Evolutionary conservation across 2,329 filamentous ascomycete species (phyloP).

Genomic region (Alternaria sp.): DNA sequence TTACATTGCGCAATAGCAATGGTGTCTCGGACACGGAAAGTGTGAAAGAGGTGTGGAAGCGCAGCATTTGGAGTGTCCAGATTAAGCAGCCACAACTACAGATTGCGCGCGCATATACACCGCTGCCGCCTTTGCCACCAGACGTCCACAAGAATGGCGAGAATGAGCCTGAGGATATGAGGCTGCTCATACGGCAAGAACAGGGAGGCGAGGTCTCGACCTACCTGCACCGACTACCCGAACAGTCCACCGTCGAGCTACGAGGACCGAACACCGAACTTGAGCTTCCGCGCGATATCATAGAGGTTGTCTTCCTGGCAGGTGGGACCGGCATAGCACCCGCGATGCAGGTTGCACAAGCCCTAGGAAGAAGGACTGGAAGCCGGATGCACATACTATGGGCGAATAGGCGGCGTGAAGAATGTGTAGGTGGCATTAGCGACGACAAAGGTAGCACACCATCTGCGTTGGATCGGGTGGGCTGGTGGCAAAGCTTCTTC

Average conservation of each 20-base stretch:
- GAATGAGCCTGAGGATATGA: conserved; percentile 55
- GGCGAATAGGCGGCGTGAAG: conserved; percentile 73
- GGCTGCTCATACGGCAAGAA: conserved; percentile 80
- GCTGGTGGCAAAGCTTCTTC: conserved; percentile 39
- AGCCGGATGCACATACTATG: conserved; percentile 74
- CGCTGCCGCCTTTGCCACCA: conserved; percentile 68
- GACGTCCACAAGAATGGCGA: conserved; percentile 19
- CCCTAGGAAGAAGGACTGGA: conserved; percentile 58
- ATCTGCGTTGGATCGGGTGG: conserved; percentile 14
- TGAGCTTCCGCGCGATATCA: conserved; percentile 58
- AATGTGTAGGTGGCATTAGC: conserved; percentile 67
- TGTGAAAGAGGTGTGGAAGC: conserved; percentile 56
- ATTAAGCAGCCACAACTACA: conserved; percentile 94
- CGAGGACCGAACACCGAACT: conserved; percentile 80
- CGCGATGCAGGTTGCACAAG: conserved; percentile 78
- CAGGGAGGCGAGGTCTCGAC: conserved; percentile 82
- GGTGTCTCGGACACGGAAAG: conserved; percentile 36
- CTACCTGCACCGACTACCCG: conserved; percentile 72
- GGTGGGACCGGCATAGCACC: conserved; percentile 93
- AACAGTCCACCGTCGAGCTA: conserved; percentile 72
- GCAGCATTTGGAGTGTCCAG: conserved; percentile 85
- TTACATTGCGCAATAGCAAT: conserved; percentile 62
- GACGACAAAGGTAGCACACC: conserved; percentile 45
- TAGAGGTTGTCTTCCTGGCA: conserved; percentile 79
- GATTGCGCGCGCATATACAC: conserved; percentile 90